These are phyloP conservation scores for Lipomyces orientalis DNA, from an alignment of 805 yeast species.

Conservation along the genomic window DNA sequence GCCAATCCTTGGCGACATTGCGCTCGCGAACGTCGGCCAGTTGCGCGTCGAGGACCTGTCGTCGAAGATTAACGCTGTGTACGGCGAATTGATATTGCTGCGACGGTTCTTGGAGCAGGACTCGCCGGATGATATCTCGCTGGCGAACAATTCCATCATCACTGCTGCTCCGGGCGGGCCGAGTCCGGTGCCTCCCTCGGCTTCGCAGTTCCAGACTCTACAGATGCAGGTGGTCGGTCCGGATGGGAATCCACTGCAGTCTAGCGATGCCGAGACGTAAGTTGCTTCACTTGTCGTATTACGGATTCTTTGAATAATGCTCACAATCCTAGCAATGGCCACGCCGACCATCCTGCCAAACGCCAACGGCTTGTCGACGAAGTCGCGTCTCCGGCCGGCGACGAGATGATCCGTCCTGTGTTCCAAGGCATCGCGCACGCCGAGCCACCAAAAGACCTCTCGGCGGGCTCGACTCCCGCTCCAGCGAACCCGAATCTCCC, in stretches of 20 bases:
- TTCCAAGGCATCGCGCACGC: slow-evolving; percentile 11
- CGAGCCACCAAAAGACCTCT: background rate
- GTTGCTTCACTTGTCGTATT: no score
- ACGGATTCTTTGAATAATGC: background rate
- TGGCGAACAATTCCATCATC: slow-evolving; percentile 4
- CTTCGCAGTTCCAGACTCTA: slow-evolving; percentile 10
- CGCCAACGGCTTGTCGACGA: slow-evolving; percentile 17
- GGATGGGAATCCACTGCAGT: background rate
- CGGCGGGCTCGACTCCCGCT: slow-evolving; percentile 9
- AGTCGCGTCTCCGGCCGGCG: slow-evolving; percentile 10
- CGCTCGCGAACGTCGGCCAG: slow-evolving; percentile 36
- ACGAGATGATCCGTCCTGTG: slow-evolving; percentile 15
- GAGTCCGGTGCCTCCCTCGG: slow-evolving; percentile 5
- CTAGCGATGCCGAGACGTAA: background rate
- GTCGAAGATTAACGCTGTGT: slow-evolving; percentile 20
- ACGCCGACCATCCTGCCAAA: slow-evolving; percentile 13
- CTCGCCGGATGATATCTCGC: slow-evolving; percentile 15
- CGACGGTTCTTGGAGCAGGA: slow-evolving; percentile 29
- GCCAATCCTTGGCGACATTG: slow-evolving; percentile 36
- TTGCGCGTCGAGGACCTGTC: slow-evolving; percentile 23
- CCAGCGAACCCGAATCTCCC: slow-evolving; percentile 21
- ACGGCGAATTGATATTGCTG: slow-evolving; percentile 30
- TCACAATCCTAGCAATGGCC: background rate
- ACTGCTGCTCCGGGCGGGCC: slow-evolving; percentile 2
- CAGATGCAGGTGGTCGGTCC: slow-evolving; percentile 12